Conservation (phyloP, 257 asterid species). For the Solanum sitiens region DNA sequence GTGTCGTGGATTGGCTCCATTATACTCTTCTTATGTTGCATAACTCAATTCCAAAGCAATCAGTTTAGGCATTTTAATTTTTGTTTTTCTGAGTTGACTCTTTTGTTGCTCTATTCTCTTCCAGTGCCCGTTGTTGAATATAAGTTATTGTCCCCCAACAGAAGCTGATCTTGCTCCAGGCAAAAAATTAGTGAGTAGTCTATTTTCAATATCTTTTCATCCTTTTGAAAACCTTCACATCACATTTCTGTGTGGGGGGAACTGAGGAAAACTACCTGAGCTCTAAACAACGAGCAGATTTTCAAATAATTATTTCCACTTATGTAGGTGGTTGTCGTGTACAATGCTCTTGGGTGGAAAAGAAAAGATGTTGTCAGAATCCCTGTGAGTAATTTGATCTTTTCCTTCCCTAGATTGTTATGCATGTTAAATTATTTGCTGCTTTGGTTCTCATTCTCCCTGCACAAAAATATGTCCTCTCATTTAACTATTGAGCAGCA, state of each 20-base stretch:
- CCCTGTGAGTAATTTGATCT: conserved; percentile 50
- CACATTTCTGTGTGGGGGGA: neutral
- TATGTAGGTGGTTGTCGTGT: conserved; percentile 68
- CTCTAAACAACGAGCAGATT: neutral
- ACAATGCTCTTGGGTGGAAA: conserved; percentile 90
- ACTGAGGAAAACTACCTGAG: neutral
- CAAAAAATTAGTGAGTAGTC: conserved; percentile 55
- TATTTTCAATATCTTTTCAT: neutral
- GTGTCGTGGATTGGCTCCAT: neutral
- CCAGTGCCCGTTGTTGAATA: conserved; percentile 87
- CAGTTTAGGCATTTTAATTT: neutral
- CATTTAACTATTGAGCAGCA: neutral
- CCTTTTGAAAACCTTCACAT: neutral
- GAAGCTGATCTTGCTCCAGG: conserved; percentile 66
- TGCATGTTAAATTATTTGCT: neutral
- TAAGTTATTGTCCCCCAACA: conserved; percentile 79
- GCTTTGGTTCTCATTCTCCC: neutral
- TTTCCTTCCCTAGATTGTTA: neutral
- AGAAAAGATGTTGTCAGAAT: conserved; percentile 67
- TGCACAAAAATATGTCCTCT: neutral
- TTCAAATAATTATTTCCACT: neutral
- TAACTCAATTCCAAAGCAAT: neutral
- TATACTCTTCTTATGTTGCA: neutral
- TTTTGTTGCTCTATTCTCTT: conserved; percentile 9
- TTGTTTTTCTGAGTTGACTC: neutral